These are phyloP conservation scores for Ramichloridium luteum DNA, from an alignment of 2,329 filamentous ascomycete genomes.

Conservation along the genomic window DNA sequence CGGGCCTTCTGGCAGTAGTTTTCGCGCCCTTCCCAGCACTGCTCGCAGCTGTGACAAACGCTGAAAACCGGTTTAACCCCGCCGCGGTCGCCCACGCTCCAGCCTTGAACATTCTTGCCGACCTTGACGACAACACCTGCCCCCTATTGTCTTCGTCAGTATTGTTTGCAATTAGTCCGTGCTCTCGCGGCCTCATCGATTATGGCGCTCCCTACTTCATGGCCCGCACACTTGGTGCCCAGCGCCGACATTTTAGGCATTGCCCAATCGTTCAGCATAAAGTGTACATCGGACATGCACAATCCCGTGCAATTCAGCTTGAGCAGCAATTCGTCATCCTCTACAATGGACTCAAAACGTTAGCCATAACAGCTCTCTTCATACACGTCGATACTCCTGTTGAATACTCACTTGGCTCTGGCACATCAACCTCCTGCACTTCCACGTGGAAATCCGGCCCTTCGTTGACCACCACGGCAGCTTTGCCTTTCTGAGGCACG, in stretches of 20 bases:
- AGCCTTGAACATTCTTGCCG: constrained; percentile 40
- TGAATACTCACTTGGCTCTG: constrained; percentile 31
- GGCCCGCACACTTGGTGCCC: constrained; percentile 25
- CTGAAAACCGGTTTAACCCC: constrained; percentile 39
- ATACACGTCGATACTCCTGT: too few species aligned
- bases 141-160: constrained; percentile 23
- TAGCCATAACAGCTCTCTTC: too few species aligned
- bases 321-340: constrained; percentile 41
- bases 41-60: constrained; percentile 37
- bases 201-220: constrained; percentile 42
- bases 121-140: constrained; percentile 47
- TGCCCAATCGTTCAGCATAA: constrained; percentile 44
- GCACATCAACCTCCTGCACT: constrained; percentile 37
- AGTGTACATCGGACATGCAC: constrained; percentile 46
- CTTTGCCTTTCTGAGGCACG: constrained; percentile 39
- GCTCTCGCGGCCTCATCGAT: constrained; percentile 17
- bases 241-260: constrained; percentile 34
- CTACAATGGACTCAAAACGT: constrained; percentile 8
- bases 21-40: constrained; percentile 41
- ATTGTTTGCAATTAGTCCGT: background rate
- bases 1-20: constrained; percentile 39
- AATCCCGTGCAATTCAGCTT: constrained; percentile 47
- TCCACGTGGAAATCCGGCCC: constrained; percentile 38
- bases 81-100: constrained; percentile 43
- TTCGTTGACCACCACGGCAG: constrained; percentile 39